These are phyloP conservation scores for cucumber (Cucumis sativus) DNA, from an alignment of 306 rosid species.

Conservation along the genomic window DNA sequence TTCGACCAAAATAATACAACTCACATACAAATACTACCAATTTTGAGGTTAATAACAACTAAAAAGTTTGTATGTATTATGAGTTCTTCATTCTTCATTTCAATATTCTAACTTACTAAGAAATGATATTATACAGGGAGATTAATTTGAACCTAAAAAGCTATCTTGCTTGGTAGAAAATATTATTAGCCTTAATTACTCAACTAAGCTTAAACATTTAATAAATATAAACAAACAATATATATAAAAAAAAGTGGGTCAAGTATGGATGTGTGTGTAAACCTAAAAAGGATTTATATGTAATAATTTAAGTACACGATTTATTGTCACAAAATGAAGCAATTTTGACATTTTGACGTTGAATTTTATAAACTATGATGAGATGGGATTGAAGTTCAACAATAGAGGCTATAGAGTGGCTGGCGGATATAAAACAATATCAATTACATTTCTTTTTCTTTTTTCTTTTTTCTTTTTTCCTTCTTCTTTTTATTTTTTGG, in stretches of 20 bases:
- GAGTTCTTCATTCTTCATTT: too few relatives aligned
- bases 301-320: background rate
- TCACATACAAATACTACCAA: too few relatives aligned
- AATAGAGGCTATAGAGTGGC: constrained; percentile 13
- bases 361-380: constrained; percentile 4
- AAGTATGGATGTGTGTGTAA: background rate
- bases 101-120: too few relatives aligned
- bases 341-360: background rate
- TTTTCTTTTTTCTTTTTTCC: background rate
- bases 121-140: too few relatives aligned
- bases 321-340: background rate
- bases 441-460: background rate
- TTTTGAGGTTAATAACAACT: too few relatives aligned
- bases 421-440: background rate
- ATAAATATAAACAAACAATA: background rate
- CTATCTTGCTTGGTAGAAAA: too few relatives aligned
- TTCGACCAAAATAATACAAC: too few relatives aligned
- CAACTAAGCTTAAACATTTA: background rate
- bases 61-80: too few relatives aligned
- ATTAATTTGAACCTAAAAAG: too few relatives aligned
- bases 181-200: too few relatives aligned
- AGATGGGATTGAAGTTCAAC: constrained; percentile 5
- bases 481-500: background rate
- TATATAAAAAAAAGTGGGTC: too few relatives aligned
- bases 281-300: background rate